Evolutionary conservation across 352 stramenopile genomes (phyloP).

Genomic region (Pythium oligandrum): DNA sequence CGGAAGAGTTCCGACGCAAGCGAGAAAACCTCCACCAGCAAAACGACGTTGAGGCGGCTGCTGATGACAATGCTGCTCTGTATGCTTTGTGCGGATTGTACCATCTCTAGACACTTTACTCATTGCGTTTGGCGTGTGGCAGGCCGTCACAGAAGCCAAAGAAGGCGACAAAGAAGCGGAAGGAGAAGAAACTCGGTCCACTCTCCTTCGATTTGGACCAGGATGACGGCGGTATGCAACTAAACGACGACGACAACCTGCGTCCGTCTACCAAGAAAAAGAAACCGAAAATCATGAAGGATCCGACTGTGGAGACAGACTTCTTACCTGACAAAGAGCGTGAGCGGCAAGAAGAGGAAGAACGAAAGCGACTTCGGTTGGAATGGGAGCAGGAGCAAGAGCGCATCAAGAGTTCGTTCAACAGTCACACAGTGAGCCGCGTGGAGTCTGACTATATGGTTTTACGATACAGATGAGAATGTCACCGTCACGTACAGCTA

Average conservation of each 20-base stretch:
- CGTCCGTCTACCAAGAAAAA: slow-evolving; percentile 20
- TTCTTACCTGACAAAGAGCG: slow-evolving; percentile 94
- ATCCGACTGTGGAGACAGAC: slow-evolving; percentile 92
- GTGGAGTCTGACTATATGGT: no score
- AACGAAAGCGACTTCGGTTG: slow-evolving; percentile 77
- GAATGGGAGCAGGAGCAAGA: slow-evolving; percentile 94
- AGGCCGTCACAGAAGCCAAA: slow-evolving; percentile 20
- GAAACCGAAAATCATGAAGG: slow-evolving; percentile 81
- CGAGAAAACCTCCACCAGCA: slow-evolving; percentile 73
- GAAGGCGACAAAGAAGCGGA: slow-evolving; percentile 75
- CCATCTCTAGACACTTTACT: slow-evolving; percentile 8
- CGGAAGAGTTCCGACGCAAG: slow-evolving; percentile 90
- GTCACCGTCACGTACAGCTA: slow-evolving; percentile 97
- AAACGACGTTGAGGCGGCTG: slow-evolving; percentile 24
- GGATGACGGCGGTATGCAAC: slow-evolving; percentile 38
- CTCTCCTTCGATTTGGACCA: slow-evolving; percentile 83
- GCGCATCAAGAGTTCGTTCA: slow-evolving; percentile 83
- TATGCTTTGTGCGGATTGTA: no score
- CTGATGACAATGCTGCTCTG: slow-evolving; percentile 16
- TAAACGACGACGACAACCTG: slow-evolving; percentile 10
- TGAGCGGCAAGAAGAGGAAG: slow-evolving; percentile 72
- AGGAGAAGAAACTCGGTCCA: slow-evolving; percentile 72
- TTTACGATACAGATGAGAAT: slow-evolving; percentile 55
- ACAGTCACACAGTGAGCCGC: background rate
- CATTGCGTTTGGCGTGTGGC: background rate